phyloP scores from a whole-genome alignment of 2,329 filamentous ascomycete species.

The Diplocarpon mali region DNA sequence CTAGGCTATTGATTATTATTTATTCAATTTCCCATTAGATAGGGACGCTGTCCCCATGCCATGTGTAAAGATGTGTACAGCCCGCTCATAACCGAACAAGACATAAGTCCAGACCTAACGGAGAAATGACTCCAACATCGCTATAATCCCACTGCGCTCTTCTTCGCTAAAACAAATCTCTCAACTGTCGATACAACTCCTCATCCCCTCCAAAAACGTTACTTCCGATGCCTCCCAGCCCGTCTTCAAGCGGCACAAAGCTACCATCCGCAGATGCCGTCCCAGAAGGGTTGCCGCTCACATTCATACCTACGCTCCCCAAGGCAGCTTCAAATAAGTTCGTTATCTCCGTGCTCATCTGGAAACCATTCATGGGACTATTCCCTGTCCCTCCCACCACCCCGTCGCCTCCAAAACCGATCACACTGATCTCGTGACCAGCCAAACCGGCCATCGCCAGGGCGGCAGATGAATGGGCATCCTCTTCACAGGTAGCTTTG shows the following conservation, averaged over 20 bases:
- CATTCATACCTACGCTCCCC: slow-evolving; percentile 20
- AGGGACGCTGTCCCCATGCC: too few species aligned
- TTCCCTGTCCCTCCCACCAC: slow-evolving; percentile 9
- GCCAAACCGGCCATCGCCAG: slow-evolving; percentile 46
- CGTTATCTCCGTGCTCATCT: slow-evolving; percentile 29
- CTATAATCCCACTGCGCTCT: neutral
- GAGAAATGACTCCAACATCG: too few species aligned
- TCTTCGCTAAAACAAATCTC: slow-evolving; percentile 23
- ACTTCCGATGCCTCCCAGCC: slow-evolving; percentile 17
- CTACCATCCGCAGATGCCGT: slow-evolving; percentile 6
- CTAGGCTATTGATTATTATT: too few species aligned
- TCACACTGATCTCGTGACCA: slow-evolving; percentile 24
- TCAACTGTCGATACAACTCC: slow-evolving; percentile 26
- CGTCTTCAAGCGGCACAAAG: slow-evolving; percentile 11
- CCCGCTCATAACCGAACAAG: too few species aligned
- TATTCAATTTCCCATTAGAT: too few species aligned
- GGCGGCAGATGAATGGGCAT: slow-evolving; percentile 41
- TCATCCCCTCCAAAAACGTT: slow-evolving; percentile 27
- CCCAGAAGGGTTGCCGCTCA: slow-evolving; percentile 10
- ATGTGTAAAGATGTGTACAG: too few species aligned
- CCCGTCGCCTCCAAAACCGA: slow-evolving; percentile 10
- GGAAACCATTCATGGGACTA: slow-evolving; percentile 27
- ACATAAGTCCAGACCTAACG: too few species aligned
- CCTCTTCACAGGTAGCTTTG: slow-evolving; percentile 25
- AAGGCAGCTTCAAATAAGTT: slow-evolving; percentile 27